Percentiles rank a stretch among this genome's conserved stretches.
Conservation (phyloP, 176 grass and related monocot species). For the Musa itinerans region DNA sequence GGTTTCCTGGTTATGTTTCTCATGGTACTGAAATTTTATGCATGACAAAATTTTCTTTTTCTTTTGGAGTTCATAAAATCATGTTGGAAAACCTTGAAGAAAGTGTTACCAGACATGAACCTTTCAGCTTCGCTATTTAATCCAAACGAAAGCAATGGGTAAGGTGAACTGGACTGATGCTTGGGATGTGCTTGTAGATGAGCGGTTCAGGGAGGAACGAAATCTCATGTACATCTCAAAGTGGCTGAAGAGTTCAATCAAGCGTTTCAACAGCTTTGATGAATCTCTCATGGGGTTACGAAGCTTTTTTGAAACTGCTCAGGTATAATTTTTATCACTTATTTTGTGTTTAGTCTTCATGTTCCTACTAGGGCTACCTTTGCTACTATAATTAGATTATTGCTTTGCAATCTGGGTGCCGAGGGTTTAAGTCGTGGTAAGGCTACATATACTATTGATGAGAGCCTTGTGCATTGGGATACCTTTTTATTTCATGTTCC, state of each 20-base stretch:
- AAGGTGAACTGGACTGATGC: neutral
- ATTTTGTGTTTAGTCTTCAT: conserved; percentile 19
- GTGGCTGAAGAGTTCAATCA: conserved; percentile 86
- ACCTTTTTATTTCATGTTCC: neutral
- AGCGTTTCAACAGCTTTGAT: conserved; percentile 52
- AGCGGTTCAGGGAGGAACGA: conserved; percentile 66
- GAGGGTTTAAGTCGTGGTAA: conserved; percentile 3
- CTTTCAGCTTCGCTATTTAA: neutral
- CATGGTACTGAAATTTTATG: too few relatives aligned
- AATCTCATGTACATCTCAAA: conserved; percentile 76
- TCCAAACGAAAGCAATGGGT: neutral
- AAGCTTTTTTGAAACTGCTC: conserved; percentile 67
- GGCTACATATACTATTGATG: neutral
- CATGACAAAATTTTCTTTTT: too few relatives aligned
- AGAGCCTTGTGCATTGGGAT: neutral
- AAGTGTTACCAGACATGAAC: neutral
- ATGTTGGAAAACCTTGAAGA: neutral
- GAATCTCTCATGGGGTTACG: conserved; percentile 43
- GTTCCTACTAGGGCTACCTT: neutral
- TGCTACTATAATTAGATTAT: too few relatives aligned
- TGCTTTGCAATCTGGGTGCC: neutral
- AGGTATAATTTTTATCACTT: conserved; percentile 35
- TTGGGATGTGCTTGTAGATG: conserved; percentile 46
- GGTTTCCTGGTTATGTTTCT: too few relatives aligned
- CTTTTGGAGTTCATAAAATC: too few relatives aligned